Base-by-base conservation (phyloP, 2,329 filamentous ascomycete species). In the Fusarium sp. region DNA sequence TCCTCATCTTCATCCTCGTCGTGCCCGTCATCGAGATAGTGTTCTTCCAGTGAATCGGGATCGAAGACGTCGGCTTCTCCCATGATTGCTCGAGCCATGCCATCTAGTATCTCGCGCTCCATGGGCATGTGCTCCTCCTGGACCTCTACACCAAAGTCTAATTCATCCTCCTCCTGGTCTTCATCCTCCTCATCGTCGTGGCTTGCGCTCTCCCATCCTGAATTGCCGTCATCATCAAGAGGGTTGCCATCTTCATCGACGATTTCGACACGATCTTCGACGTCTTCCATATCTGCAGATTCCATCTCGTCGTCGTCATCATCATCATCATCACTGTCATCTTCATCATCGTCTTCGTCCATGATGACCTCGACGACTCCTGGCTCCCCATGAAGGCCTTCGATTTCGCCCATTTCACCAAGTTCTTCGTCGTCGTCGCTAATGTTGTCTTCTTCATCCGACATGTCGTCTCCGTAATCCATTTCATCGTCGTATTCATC, bases 401-500 rank as follows among this genome's bases (percentile, higher is more conserved):
- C 94, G 50, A 97, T 92, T 36, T 92, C 89, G 7, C 94, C 95
- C 85, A 96, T 94, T 38, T 89, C 92, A 63, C 89, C 89, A 50
- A 94, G 85, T 26, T 92, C 92, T 57, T 96, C 93, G 65, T 96
- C 93, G 59, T 96, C 92, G 74, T 96, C 95, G 73, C 94, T 97
- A 58, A 97, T 89, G 56, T 95, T 91, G 69, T 96, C 92, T 73
- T 94, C 92, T 59, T 92, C 92, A 73, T 95, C 92, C 1, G 89
- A 89, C 74, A 92, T 86, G 30, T 94, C 94, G 69, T 96, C 93
- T 21, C 83, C 86, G 72, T 96, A 97, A 54, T 96, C 93, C 89
- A 97, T 96, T 69, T 97, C 95, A 36, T 97, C 93, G 70, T 93
- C 95, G 61, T 93, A 92, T 54, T 94, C 93, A 62, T 96, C 94